phyloP scores from a whole-genome alignment of 768 basidiomycete genomes.

The Leucocoprinus birnbaumii region DNA sequence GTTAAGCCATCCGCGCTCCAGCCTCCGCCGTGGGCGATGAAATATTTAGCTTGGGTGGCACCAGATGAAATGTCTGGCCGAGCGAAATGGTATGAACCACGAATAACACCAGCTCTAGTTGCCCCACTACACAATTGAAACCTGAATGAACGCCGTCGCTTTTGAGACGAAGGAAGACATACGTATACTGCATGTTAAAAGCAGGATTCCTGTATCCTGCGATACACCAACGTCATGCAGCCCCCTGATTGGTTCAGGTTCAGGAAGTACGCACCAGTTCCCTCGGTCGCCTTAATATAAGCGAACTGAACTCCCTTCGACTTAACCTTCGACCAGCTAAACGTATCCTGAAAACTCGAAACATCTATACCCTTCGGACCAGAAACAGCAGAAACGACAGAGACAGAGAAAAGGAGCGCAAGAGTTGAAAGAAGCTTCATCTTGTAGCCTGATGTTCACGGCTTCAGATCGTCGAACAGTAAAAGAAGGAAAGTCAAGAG shows the following conservation, averaged over 20 bases:
- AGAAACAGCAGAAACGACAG: slow-evolving; percentile 18
- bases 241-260: not conserved
- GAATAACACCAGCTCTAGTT: slow-evolving; percentile 51
- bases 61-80: slow-evolving; percentile 41
- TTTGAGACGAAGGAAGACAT: not conserved
- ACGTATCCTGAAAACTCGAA: slow-evolving; percentile 42
- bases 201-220: not conserved
- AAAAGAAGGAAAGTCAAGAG: too few relatives aligned
- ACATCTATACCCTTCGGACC: slow-evolving; percentile 52
- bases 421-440: slow-evolving; percentile 5
- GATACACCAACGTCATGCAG: too few relatives aligned
- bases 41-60: slow-evolving; percentile 57
- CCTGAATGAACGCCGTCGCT: too few relatives aligned
- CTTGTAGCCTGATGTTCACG: not conserved
- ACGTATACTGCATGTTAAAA: not conserved
- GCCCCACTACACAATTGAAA: slow-evolving; percentile 33
- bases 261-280: slow-evolving; percentile 34
- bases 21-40: slow-evolving; percentile 57
- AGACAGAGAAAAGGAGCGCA: slow-evolving; percentile 1
- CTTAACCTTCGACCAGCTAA: slow-evolving; percentile 52
- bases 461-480: too few relatives aligned
- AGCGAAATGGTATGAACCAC: slow-evolving; percentile 64
- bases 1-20: slow-evolving; percentile 56
- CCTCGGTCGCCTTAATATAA: slow-evolving; percentile 70
- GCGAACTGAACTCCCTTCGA: slow-evolving; percentile 51